Evolutionary conservation across 805 yeast species (phyloP), one percentile per base, ranked within the genome.

Genomic region (Yarrowia deformans): DNA sequence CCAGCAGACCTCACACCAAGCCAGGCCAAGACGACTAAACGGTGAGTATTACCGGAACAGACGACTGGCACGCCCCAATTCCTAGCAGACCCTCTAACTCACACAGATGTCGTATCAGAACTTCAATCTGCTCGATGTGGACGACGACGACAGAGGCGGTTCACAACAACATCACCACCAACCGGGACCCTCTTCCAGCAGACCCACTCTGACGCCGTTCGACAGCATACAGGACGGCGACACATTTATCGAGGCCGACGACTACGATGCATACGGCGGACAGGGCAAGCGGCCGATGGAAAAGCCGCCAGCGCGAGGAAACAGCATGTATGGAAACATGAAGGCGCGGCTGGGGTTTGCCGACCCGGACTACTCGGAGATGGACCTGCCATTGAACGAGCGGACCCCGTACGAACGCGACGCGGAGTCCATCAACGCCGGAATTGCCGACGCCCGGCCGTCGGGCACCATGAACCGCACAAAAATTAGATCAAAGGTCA

Each of bases 301-400:
- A 73, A 72, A 29, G 37, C 46, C 46, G n/a, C 48, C 37, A n/a
- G 48, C 40, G 63, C 42, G 74, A 13, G 71, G 73, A 18, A 32
- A 23, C 50, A 74, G 75, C 19, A 48, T 74, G 52, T 75, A 72
- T 50, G 69, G 72, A 39, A 73, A 70, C 49, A 69, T 75, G 46
- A 73, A 72, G 69, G 54, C 76, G 14, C 72, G 70, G 42, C 72
- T 75, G 18, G 78, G 78, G 16, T 66, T 74, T 45, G 71, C 72
- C 13, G 60, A 29, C 43, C 50, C 75, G 1, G 69, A 71, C 29
- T 76, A 76, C 66, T 63, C 73, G 14, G 78, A 75, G 55, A 76
- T 76, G 78, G 78, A 76, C 58, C 64, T 73, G 63, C 77, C 77
- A 6, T 63, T 75, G 69, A 73, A 77, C 8, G 76, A 75, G n/a